Percentiles rank a stretch among this genome's conserved stretches.
These are phyloP conservation scores for Xanthoconium purpureum DNA, from an alignment of 768 basidiomycete species.

Conservation along the genomic window DNA sequence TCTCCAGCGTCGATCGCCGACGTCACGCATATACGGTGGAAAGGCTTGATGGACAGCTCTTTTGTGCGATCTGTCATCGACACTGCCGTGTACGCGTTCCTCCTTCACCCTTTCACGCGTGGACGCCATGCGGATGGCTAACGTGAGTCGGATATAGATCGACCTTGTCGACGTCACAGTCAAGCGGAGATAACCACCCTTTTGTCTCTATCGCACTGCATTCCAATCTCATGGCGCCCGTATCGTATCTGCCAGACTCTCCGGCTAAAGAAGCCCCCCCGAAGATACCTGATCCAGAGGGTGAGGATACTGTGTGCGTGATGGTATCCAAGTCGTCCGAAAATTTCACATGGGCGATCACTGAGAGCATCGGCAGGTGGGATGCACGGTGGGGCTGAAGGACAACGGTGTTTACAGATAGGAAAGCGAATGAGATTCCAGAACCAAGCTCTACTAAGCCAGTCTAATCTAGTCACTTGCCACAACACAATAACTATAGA, in stretches of 20 bases:
- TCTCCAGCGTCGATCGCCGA: slow-evolving; percentile 41
- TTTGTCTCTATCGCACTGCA: slow-evolving; percentile 23
- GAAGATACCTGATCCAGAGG: slow-evolving; percentile 45
- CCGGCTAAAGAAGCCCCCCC: slow-evolving; percentile 29
- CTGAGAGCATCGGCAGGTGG: slow-evolving; percentile 43
- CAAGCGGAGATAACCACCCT: slow-evolving; percentile 2
- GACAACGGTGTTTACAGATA: slow-evolving; percentile 33
- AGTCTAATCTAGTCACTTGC: slow-evolving; percentile 33
- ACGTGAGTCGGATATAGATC: slow-evolving; percentile 4
- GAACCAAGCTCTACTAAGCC: slow-evolving; percentile 3
- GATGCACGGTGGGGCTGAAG: slow-evolving; percentile 41
- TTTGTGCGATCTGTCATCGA: slow-evolving; percentile 57
- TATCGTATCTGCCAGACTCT: slow-evolving; percentile 45
- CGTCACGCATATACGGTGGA: slow-evolving; percentile 57
- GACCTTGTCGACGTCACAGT: slow-evolving; percentile 3
- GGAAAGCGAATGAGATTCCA: slow-evolving; percentile 37
- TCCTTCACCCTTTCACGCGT: background rate
- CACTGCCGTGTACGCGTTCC: slow-evolving; percentile 32
- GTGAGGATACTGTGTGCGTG: slow-evolving; percentile 53
- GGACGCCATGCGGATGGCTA: background rate
- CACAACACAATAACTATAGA: slow-evolving; percentile 32
- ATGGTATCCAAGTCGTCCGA: slow-evolving; percentile 30
- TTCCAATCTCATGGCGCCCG: slow-evolving; percentile 47
- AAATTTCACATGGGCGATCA: slow-evolving; percentile 39
- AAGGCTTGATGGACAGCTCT: slow-evolving; percentile 48